phyloP scores from a whole-genome alignment of 1,139 yeast species.

The Sugiyamaella castrensis region DNA sequence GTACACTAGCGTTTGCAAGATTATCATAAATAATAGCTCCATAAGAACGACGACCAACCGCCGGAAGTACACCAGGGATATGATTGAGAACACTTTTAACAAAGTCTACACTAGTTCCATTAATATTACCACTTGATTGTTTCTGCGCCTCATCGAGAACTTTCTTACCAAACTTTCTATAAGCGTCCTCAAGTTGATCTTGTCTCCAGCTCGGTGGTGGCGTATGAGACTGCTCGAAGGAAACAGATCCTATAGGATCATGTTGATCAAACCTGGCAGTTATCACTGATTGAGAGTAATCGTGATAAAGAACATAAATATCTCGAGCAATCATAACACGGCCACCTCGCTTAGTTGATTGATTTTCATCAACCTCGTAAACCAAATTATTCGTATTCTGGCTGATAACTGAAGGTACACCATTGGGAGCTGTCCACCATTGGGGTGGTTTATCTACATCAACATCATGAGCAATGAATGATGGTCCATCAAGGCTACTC shows the following conservation, averaged over 20 bases:
- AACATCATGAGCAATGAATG: conserved; percentile 20
- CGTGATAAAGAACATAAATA: conserved; percentile 70
- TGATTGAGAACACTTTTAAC: conserved; percentile 36
- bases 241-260: conserved; percentile 55
- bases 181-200: conserved; percentile 50
- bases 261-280: conserved; percentile 50
- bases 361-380: conserved; percentile 64
- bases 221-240: conserved; percentile 44
- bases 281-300: conserved; percentile 64
- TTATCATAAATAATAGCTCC: conserved; percentile 72
- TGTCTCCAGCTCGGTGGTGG: conserved; percentile 50
- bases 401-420: conserved; percentile 57
- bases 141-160: conserved; percentile 31
- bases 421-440: conserved; percentile 64
- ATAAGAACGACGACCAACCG: conserved; percentile 64
- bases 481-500: conserved; percentile 15
- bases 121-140: conserved; percentile 23
- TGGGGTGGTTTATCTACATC: conserved; percentile 37
- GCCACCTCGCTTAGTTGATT: conserved; percentile 57
- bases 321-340: conserved; percentile 53
- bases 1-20: conserved; percentile 55
- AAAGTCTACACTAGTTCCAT: conserved; percentile 19
- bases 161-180: conserved; percentile 41
- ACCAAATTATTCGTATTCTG: conserved; percentile 44
- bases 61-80: conserved; percentile 48